Conservation (phyloP, 2,329 filamentous ascomycete species). For the Diaporthe caulivora region DNA sequence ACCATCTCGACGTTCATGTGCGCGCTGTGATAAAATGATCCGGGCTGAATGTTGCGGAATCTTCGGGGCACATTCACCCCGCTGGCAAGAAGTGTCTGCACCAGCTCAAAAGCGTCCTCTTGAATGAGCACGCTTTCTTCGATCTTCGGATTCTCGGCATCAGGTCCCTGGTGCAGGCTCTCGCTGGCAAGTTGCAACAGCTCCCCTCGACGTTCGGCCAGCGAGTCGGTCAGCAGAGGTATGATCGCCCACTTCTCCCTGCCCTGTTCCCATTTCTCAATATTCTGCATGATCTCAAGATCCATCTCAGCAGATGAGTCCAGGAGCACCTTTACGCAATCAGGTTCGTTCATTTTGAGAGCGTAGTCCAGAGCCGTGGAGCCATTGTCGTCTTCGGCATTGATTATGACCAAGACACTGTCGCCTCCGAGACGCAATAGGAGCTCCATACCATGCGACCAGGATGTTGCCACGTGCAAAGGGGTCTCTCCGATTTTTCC, state of each 20-base stretch:
- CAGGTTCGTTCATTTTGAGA: not conserved
- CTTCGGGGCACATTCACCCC: not conserved
- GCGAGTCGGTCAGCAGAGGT: no score
- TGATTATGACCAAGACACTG: not conserved
- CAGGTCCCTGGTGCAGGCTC: not conserved
- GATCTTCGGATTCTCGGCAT: no score
- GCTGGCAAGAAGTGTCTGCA: not conserved
- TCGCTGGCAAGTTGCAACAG: not conserved
- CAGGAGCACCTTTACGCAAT: not conserved
- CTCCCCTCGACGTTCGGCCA: not conserved
- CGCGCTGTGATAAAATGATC: not conserved
- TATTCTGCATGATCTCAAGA: not conserved
- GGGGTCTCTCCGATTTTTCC: not conserved
- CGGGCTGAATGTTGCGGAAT: not conserved
- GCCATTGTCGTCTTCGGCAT: conserved; percentile 14
- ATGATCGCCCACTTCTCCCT: no score
- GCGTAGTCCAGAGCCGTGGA: conserved; percentile 6
- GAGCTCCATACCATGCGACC: conserved; percentile 2
- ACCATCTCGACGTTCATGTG: conserved; percentile 1
- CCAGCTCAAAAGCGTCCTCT: not conserved
- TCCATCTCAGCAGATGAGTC: not conserved
- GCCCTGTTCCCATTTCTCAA: conserved; percentile 3
- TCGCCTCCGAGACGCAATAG: not conserved
- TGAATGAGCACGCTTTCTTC: no score
- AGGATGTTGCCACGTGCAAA: conserved; percentile 1